phyloP scores from a whole-genome alignment of 2,329 filamentous ascomycete genomes.

The Botrytis medusae region DNA sequence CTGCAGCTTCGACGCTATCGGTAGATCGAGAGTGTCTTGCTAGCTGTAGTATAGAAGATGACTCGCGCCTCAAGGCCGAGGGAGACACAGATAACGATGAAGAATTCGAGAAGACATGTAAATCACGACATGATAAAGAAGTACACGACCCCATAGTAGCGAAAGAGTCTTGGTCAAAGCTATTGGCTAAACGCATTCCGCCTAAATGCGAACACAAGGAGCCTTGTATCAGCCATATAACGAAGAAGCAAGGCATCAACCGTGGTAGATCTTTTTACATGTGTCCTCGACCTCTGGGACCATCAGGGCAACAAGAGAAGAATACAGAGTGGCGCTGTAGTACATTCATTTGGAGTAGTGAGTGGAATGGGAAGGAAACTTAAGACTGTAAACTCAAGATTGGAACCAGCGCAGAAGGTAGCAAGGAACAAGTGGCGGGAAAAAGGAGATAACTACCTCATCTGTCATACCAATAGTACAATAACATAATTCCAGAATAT shows the following conservation, averaged over 20 bases:
- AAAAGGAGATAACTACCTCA: neutral
- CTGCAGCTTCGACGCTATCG: neutral
- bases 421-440: neutral
- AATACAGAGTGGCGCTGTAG: constrained; percentile 84
- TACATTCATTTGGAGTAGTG: constrained; percentile 64
- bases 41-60: neutral
- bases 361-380: constrained; percentile 30
- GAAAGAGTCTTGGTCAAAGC: constrained; percentile 82
- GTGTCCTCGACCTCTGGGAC: constrained; percentile 72
- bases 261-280: constrained; percentile 67
- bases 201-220: constrained; percentile 88
- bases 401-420: neutral
- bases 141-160: constrained; percentile 67
- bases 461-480: neutral
- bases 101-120: constrained; percentile 20
- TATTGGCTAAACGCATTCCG: constrained; percentile 71
- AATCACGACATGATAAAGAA: constrained; percentile 31
- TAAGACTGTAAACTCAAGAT: neutral
- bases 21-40: neutral
- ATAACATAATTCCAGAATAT: neutral
- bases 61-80: neutral
- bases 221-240: constrained; percentile 77
- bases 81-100: neutral
- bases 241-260: constrained; percentile 88
- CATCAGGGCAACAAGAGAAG: constrained; percentile 79